Percentiles rank a stretch among this genome's conserved stretches.
These are phyloP conservation scores for Abortiporus biennis DNA, from an alignment of 1,284 basidiomycete species.

Conservation along the genomic window DNA sequence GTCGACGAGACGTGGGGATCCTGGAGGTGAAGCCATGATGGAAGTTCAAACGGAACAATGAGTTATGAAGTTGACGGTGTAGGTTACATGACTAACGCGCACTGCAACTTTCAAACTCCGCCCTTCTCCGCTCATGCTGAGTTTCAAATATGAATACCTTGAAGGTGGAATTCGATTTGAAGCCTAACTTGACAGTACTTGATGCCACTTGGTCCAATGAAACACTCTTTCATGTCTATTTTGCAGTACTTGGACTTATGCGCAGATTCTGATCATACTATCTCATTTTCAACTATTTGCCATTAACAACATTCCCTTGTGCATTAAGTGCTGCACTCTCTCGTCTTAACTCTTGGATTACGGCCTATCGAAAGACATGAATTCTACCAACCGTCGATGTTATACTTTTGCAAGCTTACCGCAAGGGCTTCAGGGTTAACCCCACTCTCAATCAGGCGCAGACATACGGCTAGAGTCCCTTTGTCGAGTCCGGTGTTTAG, in stretches of 20 bases:
- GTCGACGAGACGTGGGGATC: slow-evolving; percentile 52
- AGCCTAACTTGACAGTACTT: too few species aligned
- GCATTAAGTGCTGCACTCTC: slow-evolving; percentile 41
- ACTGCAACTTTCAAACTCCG: not conserved
- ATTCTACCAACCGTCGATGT: not conserved
- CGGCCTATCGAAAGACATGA: slow-evolving; percentile 41
- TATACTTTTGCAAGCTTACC: slow-evolving; percentile 38
- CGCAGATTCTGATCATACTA: too few species aligned
- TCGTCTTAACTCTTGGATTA: slow-evolving; percentile 68
- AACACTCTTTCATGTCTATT: too few species aligned
- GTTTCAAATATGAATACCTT: too few species aligned
- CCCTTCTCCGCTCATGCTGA: slow-evolving; percentile 11
- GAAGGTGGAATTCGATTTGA: too few species aligned
- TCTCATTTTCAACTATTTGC: not conserved
- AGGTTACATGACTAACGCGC: slow-evolving; percentile 7
- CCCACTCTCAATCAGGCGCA: slow-evolving; percentile 80
- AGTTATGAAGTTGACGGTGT: slow-evolving; percentile 1
- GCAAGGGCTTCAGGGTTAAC: slow-evolving; percentile 84
- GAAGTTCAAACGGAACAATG: too few species aligned
- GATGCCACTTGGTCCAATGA: too few species aligned
- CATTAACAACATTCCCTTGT: slow-evolving; percentile 13
- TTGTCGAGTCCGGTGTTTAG: slow-evolving; percentile 79
- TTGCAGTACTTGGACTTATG: too few species aligned
- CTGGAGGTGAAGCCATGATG: not conserved
- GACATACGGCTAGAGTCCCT: slow-evolving; percentile 77